A percentile compares a stretch with the other conserved stretches of the same genome.
Evolutionary conservation across 2,329 filamentous ascomycete species (phyloP).

Genomic region (Alternaria brassicicola): DNA sequence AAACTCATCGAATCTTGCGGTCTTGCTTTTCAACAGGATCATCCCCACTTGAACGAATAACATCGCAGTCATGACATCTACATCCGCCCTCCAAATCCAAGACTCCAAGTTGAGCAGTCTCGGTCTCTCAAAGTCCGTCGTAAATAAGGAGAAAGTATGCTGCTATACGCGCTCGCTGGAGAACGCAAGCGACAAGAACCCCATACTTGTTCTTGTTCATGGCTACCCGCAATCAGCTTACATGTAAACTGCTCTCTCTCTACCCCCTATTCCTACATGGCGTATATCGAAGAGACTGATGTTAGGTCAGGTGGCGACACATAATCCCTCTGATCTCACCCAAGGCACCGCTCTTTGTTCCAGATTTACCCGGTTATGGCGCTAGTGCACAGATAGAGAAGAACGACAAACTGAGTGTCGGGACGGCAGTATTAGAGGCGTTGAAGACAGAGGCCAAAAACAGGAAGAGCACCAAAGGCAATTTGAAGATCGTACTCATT

Average conservation of each 20-base stretch:
- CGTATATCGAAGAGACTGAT: neutral
- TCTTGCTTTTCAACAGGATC: neutral
- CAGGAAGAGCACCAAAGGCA: neutral
- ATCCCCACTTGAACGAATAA: neutral
- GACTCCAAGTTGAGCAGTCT: constrained; percentile 38
- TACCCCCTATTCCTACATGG: neutral
- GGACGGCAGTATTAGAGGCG: constrained; percentile 31
- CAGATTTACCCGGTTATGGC: constrained; percentile 45
- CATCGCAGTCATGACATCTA: constrained; percentile 20
- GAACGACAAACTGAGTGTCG: constrained; percentile 42
- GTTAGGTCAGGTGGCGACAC: constrained; percentile 36
- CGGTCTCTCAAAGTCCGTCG: constrained; percentile 33
- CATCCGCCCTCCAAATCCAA: constrained; percentile 33
- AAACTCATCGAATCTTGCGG: neutral
- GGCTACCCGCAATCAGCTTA: constrained; percentile 43
- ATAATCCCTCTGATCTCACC: constrained; percentile 39
- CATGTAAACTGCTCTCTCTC: constrained; percentile 24
- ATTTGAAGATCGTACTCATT: constrained; percentile 50
- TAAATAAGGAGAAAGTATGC: constrained; percentile 36
- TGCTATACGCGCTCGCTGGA: constrained; percentile 36
- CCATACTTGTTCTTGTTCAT: constrained; percentile 40
- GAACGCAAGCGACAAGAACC: constrained; percentile 33
- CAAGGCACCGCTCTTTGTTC: constrained; percentile 35
- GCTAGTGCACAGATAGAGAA: constrained; percentile 29
- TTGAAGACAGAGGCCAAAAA: constrained; percentile 32